These are phyloP conservation scores for Wickerhamiella occidentalis DNA, from an alignment of 805 yeast genomes.

Conservation along the genomic window DNA sequence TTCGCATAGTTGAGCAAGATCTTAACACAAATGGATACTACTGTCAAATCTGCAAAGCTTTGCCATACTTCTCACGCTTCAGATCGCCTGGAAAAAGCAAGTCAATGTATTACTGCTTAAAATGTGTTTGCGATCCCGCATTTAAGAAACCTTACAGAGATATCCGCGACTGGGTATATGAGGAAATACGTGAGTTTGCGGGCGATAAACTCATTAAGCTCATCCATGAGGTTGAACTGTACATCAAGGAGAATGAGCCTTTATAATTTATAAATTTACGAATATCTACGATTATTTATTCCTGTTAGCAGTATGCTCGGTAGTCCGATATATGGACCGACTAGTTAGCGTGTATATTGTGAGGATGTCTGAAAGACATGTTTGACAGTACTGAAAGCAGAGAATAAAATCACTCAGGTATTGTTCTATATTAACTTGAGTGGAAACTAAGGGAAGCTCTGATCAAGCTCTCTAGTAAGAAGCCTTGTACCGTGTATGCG, in stretches of 20 bases:
- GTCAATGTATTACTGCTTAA: not conserved
- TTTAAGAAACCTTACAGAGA: not conserved
- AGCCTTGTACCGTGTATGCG: too few relatives aligned
- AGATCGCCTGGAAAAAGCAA: too few relatives aligned
- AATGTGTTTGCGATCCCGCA: not conserved
- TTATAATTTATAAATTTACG: not conserved
- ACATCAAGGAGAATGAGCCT: not conserved
- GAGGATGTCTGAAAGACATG: too few relatives aligned
- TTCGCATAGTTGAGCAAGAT: not conserved
- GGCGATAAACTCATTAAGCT: not conserved
- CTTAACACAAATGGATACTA: slow-evolving; percentile 1
- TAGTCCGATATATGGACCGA: too few relatives aligned
- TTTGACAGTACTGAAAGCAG: too few relatives aligned
- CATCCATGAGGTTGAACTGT: not conserved
- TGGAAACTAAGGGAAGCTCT: too few relatives aligned
- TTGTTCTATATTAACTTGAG: too few relatives aligned
- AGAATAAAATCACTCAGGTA: too few relatives aligned
- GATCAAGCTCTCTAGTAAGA: too few relatives aligned
- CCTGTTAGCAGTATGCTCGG: too few relatives aligned
- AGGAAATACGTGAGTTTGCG: not conserved
- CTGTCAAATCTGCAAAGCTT: slow-evolving; percentile 10
- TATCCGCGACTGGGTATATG: not conserved
- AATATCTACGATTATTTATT: not conserved
- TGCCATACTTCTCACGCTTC: slow-evolving; percentile 11
- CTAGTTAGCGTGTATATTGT: too few relatives aligned